phyloP scores from a whole-genome alignment of 2,329 filamentous ascomycete genomes.

The Polychaeton citri region DNA sequence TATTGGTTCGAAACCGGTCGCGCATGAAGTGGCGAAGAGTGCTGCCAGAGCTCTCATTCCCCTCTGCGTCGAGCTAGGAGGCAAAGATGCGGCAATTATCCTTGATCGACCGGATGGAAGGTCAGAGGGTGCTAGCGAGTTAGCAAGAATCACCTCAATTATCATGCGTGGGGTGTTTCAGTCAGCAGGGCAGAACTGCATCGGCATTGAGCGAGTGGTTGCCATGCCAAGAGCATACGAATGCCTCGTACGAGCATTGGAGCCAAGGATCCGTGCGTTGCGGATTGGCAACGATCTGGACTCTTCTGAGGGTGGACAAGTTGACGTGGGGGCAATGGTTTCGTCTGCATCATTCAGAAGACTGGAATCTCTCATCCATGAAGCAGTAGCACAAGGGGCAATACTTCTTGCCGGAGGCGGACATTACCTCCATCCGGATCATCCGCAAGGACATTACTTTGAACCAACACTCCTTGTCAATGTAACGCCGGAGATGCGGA shows the following conservation, averaged over 20 bases:
- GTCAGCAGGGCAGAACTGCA: conserved; percentile 91
- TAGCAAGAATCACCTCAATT: conserved; percentile 64
- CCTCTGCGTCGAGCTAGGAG: conserved; percentile 80
- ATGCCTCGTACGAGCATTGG: conserved; percentile 54
- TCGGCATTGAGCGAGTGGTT: conserved; percentile 89
- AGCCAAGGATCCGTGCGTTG: conserved; percentile 59
- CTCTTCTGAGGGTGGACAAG: conserved; percentile 27
- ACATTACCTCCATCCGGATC: conserved; percentile 55
- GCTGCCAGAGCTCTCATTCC: conserved; percentile 80
- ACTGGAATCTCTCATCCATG: conserved; percentile 62
- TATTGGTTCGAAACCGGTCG: conserved; percentile 79
- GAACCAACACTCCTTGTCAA: conserved; percentile 79
- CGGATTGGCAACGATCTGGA: conserved; percentile 60
- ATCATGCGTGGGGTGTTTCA: conserved; percentile 91
- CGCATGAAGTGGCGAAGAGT: conserved; percentile 73
- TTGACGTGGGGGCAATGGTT: conserved; percentile 84
- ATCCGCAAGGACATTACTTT: conserved; percentile 82
- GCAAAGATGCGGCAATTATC: conserved; percentile 85
- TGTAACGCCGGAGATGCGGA: conserved; percentile 71
- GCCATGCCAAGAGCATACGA: conserved; percentile 66
- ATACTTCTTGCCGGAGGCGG: conserved; percentile 68
- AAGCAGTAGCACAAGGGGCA: conserved; percentile 68
- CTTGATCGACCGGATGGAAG: conserved; percentile 56
- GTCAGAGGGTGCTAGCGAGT: conserved; percentile 23
- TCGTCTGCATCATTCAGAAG: conserved; percentile 62